Evolutionary conservation across 169 alveolate species (phyloP), one percentile per base, ranked within the genome.

Genomic region (Eimeria tenella): DNA sequence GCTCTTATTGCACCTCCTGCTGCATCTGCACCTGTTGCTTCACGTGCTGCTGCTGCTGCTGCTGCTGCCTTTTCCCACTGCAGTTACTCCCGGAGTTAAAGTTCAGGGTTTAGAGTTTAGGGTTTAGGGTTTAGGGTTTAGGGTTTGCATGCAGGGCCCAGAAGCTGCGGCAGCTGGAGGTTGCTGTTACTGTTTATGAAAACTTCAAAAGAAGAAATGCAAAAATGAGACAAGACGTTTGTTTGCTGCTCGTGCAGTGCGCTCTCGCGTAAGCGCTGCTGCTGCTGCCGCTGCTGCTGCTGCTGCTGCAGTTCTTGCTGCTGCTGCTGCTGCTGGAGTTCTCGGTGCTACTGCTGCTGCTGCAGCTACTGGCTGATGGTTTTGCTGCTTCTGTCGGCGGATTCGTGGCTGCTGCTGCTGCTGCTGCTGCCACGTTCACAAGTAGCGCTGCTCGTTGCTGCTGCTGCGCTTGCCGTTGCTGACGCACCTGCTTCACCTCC

Each of bases 231-330:
- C 53, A 17, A 15, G 50, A 75, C 62, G 62, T 75, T 50, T 75
- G 62, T 75, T 17, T 77, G 25, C 87, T 77, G 17, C 87, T 77
- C 13, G 68, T 77, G 6, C 87, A 77, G 11, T 75, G 86, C 21
- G 86, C 86, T 4, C 86, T 75, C 58, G 86, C 86, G 86, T 75
- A 50, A 75, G 86, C 62, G 3, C 62, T 15, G 63, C 42, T 25
- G 86, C 86, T 49, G 86, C 86, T 31, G 86, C 65, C 42, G 63
- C 86, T 75, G 58, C 86, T 75, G 86, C 50, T n/a, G 21, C 86
- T 31, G 63, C 53, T 71, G 81, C 81, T 71, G 81, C 81, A 9
- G 65, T 11, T 65, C 42, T 8, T n/a, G 75, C 42, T 75, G 23
- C 86, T 17, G 65, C 62, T 49, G 86, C 86, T 31, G 86, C 58